phyloP scores from a whole-genome alignment of 2,329 filamentous ascomycete species.

The Aspergillus sp. region DNA sequence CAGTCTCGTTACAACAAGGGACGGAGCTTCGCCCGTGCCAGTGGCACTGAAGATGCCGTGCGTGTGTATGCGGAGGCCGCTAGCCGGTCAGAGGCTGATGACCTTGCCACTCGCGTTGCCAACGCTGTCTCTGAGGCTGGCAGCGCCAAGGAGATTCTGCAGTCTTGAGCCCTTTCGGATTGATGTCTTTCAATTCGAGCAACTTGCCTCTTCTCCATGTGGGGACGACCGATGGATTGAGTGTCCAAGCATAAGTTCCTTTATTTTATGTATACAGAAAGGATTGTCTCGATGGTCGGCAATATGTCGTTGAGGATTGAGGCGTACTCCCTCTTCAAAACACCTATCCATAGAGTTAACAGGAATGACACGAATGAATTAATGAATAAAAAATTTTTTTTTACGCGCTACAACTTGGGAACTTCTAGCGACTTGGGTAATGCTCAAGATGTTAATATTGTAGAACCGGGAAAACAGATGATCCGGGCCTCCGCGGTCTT shows the following conservation, averaged over 20 bases:
- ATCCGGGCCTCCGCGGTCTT: slow-evolving; percentile 32
- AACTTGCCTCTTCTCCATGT: neutral
- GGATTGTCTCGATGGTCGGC: neutral
- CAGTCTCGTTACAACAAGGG: slow-evolving; percentile 91
- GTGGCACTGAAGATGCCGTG: slow-evolving; percentile 93
- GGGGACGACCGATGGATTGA: neutral
- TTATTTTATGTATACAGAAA: neutral
- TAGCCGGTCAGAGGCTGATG: slow-evolving; percentile 83
- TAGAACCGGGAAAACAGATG: slow-evolving; percentile 36
- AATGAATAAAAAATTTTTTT: slow-evolving; percentile 10
- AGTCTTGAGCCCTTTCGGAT: slow-evolving; percentile 2
- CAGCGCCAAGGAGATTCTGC: slow-evolving; percentile 22
- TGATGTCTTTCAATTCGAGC: neutral
- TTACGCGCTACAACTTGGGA: neutral
- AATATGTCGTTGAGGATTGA: neutral
- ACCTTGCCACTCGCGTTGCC: slow-evolving; percentile 80
- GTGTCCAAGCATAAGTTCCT: neutral
- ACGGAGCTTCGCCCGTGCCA: slow-evolving; percentile 85
- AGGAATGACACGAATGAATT: slow-evolving; percentile 16
- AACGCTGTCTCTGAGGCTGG: slow-evolving; percentile 66
- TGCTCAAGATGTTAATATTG: slow-evolving; percentile 18
- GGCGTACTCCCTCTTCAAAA: slow-evolving; percentile 1
- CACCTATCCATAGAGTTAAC: slow-evolving; percentile 14
- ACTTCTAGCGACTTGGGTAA: too few species aligned
- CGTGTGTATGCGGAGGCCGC: slow-evolving; percentile 94